A percentile compares a stretch with the other conserved stretches of the same genome.
phyloP scores from a whole-genome alignment of 805 yeast species.

The Wickerhamomyces mucosus region DNA sequence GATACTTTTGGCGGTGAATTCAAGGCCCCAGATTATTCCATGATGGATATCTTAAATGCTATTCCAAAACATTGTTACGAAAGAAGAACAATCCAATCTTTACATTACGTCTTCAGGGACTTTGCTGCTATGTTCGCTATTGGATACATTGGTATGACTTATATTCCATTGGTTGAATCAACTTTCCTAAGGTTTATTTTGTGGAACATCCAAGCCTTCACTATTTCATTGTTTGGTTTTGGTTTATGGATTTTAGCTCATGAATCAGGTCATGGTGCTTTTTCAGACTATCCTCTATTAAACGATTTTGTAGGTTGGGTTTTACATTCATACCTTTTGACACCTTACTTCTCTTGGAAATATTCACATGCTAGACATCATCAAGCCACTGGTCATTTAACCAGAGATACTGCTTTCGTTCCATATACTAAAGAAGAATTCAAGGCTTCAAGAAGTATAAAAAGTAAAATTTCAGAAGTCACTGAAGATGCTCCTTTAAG shows the following conservation, averaged over 20 bases:
- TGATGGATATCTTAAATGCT: constrained; percentile 45
- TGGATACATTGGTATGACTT: constrained; percentile 33
- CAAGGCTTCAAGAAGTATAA: constrained; percentile 22
- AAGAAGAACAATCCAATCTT: constrained; percentile 38
- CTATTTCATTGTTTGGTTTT: constrained; percentile 40
- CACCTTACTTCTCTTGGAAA: constrained; percentile 58
- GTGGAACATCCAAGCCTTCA: constrained; percentile 31
- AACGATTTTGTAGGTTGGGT: constrained; percentile 55
- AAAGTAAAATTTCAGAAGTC: constrained; percentile 31
- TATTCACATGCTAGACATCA: constrained; percentile 53
- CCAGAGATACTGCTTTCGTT: constrained; percentile 51
- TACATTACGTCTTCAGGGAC: constrained; percentile 46
- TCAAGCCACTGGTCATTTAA: constrained; percentile 52
- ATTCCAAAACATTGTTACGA: constrained; percentile 56
- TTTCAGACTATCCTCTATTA: constrained; percentile 41
- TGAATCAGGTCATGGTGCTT: constrained; percentile 59
- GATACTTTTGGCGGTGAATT: constrained; percentile 46
- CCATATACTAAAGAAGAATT: constrained; percentile 44
- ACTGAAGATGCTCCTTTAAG: constrained; percentile 48
- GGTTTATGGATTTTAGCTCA: constrained; percentile 58
- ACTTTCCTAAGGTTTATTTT: constrained; percentile 27
- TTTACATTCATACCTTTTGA: constrained; percentile 45
- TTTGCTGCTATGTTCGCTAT: constrained; percentile 32
- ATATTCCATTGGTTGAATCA: constrained; percentile 32
- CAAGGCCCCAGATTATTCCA: constrained; percentile 53